phyloP scores from a whole-genome alignment of 2,329 filamentous ascomycete genomes.

The Aspergillus niger region DNA sequence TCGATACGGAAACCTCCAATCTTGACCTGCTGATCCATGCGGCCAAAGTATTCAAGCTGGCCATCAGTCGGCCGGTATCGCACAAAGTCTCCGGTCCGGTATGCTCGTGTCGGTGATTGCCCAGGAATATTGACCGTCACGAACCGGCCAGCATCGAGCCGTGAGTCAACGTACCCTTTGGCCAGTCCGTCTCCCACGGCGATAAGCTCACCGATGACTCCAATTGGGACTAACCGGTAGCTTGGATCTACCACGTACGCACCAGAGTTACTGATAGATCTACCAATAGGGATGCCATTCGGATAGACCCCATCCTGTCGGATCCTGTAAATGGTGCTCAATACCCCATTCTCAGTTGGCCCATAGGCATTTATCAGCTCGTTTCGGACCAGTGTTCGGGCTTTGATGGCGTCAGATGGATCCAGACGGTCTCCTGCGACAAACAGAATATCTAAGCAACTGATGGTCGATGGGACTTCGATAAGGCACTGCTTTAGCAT shows the following conservation, averaged over 20 bases:
- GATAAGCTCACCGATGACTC: not conserved
- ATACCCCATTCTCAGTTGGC: not conserved
- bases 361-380: slow-evolving; percentile 1
- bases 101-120: not conserved
- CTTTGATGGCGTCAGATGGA: no score
- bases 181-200: no score
- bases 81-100: not conserved
- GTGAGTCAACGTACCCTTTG: not conserved
- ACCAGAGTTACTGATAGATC: not conserved
- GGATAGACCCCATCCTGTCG: no score
- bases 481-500: no score
- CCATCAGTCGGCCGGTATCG: not conserved
- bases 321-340: not conserved
- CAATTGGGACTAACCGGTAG: not conserved
- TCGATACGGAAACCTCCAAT: not conserved
- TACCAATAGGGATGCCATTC: not conserved
- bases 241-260: not conserved
- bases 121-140: no score
- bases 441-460: no score
- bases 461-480: no score
- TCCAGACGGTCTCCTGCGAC: no score
- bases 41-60: not conserved
- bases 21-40: not conserved
- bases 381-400: no score
- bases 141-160: no score